A percentile compares a stretch with the other conserved stretches of the same genome.
These are phyloP conservation scores for Quillaja saponaria DNA, from an alignment of 306 rosid genomes.

Conservation along the genomic window DNA sequence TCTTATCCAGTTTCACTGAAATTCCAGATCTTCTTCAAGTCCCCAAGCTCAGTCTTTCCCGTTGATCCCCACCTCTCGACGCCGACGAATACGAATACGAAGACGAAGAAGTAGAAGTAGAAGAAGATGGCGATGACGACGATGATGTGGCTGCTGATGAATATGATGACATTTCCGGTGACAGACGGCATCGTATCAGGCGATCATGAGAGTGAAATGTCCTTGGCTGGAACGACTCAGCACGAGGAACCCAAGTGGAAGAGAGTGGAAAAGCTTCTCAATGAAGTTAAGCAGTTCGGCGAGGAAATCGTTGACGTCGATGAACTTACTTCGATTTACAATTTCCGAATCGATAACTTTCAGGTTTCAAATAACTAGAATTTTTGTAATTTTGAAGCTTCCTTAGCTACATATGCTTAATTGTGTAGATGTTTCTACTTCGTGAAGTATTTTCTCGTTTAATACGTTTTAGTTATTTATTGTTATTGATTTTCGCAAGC, in stretches of 20 bases:
- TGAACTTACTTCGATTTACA: constrained; percentile 75
- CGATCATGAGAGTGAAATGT: constrained; percentile 49
- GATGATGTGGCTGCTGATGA: constrained; percentile 75
- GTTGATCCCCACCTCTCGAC: constrained; percentile 44
- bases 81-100: constrained; percentile 58
- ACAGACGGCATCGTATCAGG: constrained; percentile 50
- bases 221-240: constrained; percentile 22
- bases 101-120: constrained; percentile 17
- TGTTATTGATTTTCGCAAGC: constrained; percentile 35
- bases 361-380: constrained; percentile 49
- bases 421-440: too few relatives aligned
- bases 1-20: constrained; percentile 24
- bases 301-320: constrained; percentile 68
- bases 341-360: constrained; percentile 88
- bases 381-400: neutral
- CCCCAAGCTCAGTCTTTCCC: constrained; percentile 49
- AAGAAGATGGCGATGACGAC: constrained; percentile 39
- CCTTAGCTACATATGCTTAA: neutral
- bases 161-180: constrained; percentile 57
- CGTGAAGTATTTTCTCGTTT: neutral
- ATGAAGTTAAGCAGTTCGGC: constrained; percentile 75
- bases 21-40: constrained; percentile 42
- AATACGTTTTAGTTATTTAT: neutral
- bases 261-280: constrained; percentile 75
- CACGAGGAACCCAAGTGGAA: constrained; percentile 76